These are phyloP conservation scores for Chenopodium album DNA, from an alignment of 148 eudicot species.

Conservation along the genomic window DNA sequence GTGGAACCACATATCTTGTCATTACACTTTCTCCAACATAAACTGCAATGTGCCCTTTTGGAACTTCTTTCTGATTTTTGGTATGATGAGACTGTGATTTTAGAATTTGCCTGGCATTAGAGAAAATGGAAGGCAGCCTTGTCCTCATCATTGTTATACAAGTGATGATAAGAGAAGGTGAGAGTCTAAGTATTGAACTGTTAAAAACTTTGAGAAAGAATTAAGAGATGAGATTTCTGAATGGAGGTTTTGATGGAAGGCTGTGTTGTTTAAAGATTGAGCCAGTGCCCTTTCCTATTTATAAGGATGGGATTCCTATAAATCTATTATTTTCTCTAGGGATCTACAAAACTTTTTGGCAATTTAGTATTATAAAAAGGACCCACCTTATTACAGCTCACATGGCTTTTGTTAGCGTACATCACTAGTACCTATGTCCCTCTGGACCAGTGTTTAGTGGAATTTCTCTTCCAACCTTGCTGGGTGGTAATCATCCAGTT, in stretches of 20 bases:
- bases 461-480: background rate
- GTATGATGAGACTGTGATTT: slow-evolving; percentile 2
- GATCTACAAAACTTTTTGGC: background rate
- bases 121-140: slow-evolving; percentile 24
- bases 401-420: slow-evolving; percentile 8
- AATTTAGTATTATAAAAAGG: background rate
- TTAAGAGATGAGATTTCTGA: background rate
- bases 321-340: background rate
- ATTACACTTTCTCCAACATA: slow-evolving; percentile 47
- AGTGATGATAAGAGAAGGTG: background rate
- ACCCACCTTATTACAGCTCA: slow-evolving; percentile 22
- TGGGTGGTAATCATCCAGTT: background rate
- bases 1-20: slow-evolving; percentile 46
- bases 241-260: background rate
- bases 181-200: background rate
- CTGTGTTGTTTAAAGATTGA: slow-evolving; percentile 7
- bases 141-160: slow-evolving; percentile 17
- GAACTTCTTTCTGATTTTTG: slow-evolving; percentile 29
- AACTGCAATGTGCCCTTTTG: slow-evolving; percentile 48
- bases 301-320: slow-evolving; percentile 1
- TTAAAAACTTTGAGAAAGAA: background rate
- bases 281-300: slow-evolving; percentile 9
- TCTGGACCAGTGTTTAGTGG: background rate
- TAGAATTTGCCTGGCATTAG: slow-evolving; percentile 30
- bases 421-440: background rate